A percentile compares a stretch with the other conserved stretches of the same genome.
phyloP scores from a whole-genome alignment of 176 grass and related monocot genomes.

The Avena insularis region DNA sequence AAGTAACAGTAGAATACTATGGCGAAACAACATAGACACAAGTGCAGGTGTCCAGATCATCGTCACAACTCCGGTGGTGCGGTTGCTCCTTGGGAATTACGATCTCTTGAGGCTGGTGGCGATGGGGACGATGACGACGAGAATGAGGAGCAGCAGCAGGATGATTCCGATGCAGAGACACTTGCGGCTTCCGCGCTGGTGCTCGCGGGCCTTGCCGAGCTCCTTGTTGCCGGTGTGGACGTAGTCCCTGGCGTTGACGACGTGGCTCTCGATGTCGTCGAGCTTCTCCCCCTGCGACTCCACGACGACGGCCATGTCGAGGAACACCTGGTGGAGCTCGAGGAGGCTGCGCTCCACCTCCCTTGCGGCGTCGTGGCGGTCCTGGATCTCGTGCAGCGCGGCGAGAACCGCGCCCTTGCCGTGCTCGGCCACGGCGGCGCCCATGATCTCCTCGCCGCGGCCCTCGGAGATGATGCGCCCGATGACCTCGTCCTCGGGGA shows the following conservation, averaged over 20 bases:
- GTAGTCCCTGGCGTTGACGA: constrained; percentile 75
- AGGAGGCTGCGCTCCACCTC: constrained; percentile 86
- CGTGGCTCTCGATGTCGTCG: constrained; percentile 81
- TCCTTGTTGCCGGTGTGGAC: constrained; percentile 78
- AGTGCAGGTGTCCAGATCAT: constrained; percentile 40
- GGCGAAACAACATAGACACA: constrained; percentile 56
- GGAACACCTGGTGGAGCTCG: constrained; percentile 92
- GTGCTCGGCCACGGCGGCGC: constrained; percentile 73
- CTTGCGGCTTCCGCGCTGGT: constrained; percentile 85
- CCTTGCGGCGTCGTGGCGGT: constrained; percentile 66
- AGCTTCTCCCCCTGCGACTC: constrained; percentile 80
- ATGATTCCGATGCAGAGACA: constrained; percentile 90
- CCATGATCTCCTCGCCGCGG: constrained; percentile 83
- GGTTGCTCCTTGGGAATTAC: neutral
- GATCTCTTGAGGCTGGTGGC: constrained; percentile 70
- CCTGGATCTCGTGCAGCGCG: constrained; percentile 87
- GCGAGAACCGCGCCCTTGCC: constrained; percentile 77
- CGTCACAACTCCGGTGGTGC: neutral
- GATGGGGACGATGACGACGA: constrained; percentile 77
- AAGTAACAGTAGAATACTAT: constrained; percentile 39
- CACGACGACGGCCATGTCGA: constrained; percentile 93
- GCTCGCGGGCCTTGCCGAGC: constrained; percentile 65
- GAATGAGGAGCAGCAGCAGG: constrained; percentile 72
- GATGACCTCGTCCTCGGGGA: constrained; percentile 87
- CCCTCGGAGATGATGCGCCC: constrained; percentile 87